Base-by-base conservation (phyloP, 192 early-diverging fungal species). In the Coemansia sp. region DNA sequence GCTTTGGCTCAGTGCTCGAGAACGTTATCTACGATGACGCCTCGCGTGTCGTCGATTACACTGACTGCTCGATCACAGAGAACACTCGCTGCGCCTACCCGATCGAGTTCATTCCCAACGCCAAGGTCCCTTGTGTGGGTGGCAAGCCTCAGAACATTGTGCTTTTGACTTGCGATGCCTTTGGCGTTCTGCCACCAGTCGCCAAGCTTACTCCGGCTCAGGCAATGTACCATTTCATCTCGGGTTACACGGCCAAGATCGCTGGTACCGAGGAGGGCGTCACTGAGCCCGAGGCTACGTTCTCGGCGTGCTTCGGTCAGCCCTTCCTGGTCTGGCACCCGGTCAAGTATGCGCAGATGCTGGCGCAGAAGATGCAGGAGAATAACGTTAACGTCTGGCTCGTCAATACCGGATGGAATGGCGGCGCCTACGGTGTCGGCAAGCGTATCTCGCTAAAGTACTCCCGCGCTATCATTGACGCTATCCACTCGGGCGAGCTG, bases 241-340 rank as follows among this genome's bases (percentile, higher is more conserved):
- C 91, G 53, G 96, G 96, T 26, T 98, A 96, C 87, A 98, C 96
- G 1, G 94, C 96, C 72, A 98, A 98, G 91, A 93, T 98, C 76
- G 92, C 96, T 19, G 96, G 96, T 55, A 98, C 96, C 32, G 96
- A 98, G 73, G 94, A 95, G 11, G 96, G 96, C 63, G 88, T 98
- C 35, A 90, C 89, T 11, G 94, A 95, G 75, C 96, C 96, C 14
- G 83, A 87, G 73, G 94, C 96, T 33, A 96, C 95, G 6, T 98
- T 98, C 85, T 93, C 92, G 46, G 88, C 93, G 40, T 96, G 94
- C 85, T 96, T 94, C 72, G 95, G 95, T 69, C 90, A 94, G 70
- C 95, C 96, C n/a, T 98, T 98, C 91, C 86, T 98, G 38, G 95
- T 97, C 64, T 90, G 94, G 85, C 96, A 98, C 83, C 96, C 96